Conservation (phyloP, 768 basidiomycete genomes). For the Rhizopogon vulgaris region DNA sequence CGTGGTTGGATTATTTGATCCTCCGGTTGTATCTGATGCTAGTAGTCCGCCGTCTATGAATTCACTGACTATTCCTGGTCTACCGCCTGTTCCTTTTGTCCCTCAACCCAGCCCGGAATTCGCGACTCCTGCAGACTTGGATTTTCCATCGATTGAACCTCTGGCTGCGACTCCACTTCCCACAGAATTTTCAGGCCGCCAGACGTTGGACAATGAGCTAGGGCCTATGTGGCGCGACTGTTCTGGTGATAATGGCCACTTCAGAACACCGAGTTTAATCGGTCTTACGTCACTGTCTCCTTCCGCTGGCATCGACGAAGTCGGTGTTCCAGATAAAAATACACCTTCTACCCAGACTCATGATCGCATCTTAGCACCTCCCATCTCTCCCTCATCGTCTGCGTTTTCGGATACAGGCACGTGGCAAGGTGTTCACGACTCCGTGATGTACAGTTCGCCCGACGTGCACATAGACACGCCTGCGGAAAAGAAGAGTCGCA, state of each 20-base stretch:
- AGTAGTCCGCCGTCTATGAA: slow-evolving; percentile 16
- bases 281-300: slow-evolving; percentile 38
- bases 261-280: slow-evolving; percentile 51
- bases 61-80: slow-evolving; percentile 28
- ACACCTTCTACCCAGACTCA: neutral
- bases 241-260: slow-evolving; percentile 33
- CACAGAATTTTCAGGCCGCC: slow-evolving; percentile 11
- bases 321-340: neutral
- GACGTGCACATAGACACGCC: slow-evolving; percentile 11
- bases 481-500: slow-evolving; percentile 25
- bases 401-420: neutral
- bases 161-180: slow-evolving; percentile 6
- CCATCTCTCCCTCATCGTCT: neutral
- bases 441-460: slow-evolving; percentile 20
- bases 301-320: slow-evolving; percentile 8
- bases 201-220: slow-evolving; percentile 53
- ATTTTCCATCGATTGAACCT: slow-evolving; percentile 14
- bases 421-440: slow-evolving; percentile 8
- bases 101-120: slow-evolving; percentile 25
- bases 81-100: slow-evolving; percentile 27
- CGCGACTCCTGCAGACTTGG: slow-evolving; percentile 8
- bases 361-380: neutral
- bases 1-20: slow-evolving; percentile 59
- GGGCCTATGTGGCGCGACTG: slow-evolving; percentile 40
- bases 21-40: slow-evolving; percentile 9